Conservation (phyloP, 2,329 filamentous ascomycete genomes). For the Paraphoma chrysanthemicola region DNA sequence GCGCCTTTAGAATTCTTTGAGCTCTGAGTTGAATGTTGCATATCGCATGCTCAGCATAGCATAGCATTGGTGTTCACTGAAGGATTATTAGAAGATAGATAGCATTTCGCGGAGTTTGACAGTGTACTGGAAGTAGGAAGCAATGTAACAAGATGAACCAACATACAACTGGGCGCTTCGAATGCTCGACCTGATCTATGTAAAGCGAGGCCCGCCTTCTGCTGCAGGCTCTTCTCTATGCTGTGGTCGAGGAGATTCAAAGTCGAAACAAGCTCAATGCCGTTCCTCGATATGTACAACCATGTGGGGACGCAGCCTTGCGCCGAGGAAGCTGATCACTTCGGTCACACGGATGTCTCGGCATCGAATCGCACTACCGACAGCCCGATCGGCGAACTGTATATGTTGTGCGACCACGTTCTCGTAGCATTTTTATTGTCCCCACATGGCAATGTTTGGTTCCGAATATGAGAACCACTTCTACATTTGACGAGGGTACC, state of each 20-base stretch:
- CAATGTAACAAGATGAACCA: neutral
- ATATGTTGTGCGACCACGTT: neutral
- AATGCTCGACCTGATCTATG: neutral
- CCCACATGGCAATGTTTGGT: neutral
- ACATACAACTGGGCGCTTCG: neutral
- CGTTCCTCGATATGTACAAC: neutral
- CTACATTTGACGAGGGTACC: no score
- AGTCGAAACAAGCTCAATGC: no score
- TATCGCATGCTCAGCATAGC: neutral
- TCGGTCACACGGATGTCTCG: constrained; percentile 2
- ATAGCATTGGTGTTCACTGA: neutral
- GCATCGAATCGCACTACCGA: neutral
- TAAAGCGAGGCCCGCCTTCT: no score
- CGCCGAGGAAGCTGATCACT: neutral
- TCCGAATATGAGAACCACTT: neutral
- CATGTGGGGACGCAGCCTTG: neutral
- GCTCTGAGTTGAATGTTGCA: neutral
- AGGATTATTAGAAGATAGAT: neutral
- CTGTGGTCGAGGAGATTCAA: no score
- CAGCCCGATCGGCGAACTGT: neutral
- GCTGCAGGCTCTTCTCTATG: no score
- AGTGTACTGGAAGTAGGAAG: neutral
- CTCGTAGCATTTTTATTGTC: neutral
- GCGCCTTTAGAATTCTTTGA: neutral
- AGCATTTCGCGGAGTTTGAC: neutral